phyloP scores from a whole-genome alignment of 2,329 filamentous ascomycete species.

The Aspergillus fijiensis region DNA sequence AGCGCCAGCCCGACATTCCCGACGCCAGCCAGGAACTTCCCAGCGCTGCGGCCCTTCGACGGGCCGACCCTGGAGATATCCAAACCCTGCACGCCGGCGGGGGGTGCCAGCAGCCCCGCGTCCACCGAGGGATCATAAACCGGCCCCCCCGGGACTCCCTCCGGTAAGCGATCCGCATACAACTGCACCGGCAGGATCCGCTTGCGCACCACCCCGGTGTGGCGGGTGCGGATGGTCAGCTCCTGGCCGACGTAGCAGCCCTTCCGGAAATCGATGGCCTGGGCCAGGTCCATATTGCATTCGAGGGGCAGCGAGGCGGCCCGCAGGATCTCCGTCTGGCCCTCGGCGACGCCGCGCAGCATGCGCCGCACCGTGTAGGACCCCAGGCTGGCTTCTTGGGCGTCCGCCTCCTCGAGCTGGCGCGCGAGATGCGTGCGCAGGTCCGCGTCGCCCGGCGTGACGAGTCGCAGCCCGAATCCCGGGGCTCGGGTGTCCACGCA shows the following conservation, averaged over 20 bases:
- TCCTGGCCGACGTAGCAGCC: slow-evolving; percentile 98
- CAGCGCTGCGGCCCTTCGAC: slow-evolving; percentile 65
- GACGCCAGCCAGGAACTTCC: slow-evolving; percentile 75
- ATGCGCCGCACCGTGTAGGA: slow-evolving; percentile 77
- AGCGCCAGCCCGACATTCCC: slow-evolving; percentile 86
- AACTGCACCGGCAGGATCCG: slow-evolving; percentile 78
- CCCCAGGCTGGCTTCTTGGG: slow-evolving; percentile 52
- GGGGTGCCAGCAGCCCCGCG: slow-evolving; percentile 28
- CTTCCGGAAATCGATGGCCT: slow-evolving; percentile 87
- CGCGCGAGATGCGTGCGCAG: slow-evolving; percentile 29
- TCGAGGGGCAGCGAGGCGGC: slow-evolving; percentile 80
- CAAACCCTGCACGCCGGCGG: slow-evolving; percentile 29
- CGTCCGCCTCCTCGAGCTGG: slow-evolving; percentile 35
- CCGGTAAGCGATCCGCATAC: slow-evolving; percentile 50
- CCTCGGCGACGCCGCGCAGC: slow-evolving; percentile 78
- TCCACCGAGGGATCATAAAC: slow-evolving; percentile 33
- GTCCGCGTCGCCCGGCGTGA: slow-evolving; percentile 39
- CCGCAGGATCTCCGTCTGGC: slow-evolving; percentile 71
- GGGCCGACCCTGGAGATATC: slow-evolving; percentile 56
- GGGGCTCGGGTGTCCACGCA: slow-evolving; percentile 44
- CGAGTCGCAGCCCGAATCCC: slow-evolving; percentile 40
- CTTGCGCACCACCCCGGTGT: slow-evolving; percentile 91
- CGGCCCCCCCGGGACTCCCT: slow-evolving; percentile 33
- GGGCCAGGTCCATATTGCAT: slow-evolving; percentile 82
- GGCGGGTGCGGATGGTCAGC: slow-evolving; percentile 90